Percentiles rank a stretch among this genome's conserved stretches.
These are phyloP conservation scores for Berkeleyomyces basicola DNA, from an alignment of 2,329 filamentous ascomycete genomes.

Conservation along the genomic window DNA sequence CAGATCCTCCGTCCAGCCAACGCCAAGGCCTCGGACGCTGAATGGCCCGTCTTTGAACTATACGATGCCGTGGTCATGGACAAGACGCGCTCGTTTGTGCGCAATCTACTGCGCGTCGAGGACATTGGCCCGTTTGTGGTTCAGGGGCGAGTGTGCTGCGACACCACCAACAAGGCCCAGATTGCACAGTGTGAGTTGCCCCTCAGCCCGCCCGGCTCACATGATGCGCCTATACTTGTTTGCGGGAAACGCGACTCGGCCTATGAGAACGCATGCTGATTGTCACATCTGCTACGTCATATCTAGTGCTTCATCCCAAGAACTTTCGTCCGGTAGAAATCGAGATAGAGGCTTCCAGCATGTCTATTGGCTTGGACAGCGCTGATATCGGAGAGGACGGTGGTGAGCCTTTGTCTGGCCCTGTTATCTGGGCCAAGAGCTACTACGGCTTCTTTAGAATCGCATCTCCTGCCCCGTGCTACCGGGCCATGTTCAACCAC, in stretches of 20 bases:
- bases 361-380: conserved; percentile 34
- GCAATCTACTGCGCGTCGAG: conserved; percentile 44
- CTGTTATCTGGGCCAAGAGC: conserved; percentile 50
- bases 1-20: conserved; percentile 23
- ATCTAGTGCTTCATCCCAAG: conserved; percentile 8
- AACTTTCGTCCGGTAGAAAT: conserved; percentile 24
- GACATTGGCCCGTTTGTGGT: conserved; percentile 44
- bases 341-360: conserved; percentile 32
- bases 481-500: conserved; percentile 36
- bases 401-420: conserved; percentile 23
- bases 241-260: too few species aligned
- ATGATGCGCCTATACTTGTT: too few species aligned
- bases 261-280: too few species aligned
- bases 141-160: conserved; percentile 39
- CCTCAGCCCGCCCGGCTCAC: too few species aligned
- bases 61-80: conserved; percentile 42
- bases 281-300: not conserved
- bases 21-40: conserved; percentile 21
- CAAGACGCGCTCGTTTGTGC: conserved; percentile 34
- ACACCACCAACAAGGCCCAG: conserved; percentile 25
- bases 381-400: not conserved
- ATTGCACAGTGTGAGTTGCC: conserved; percentile 23
- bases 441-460: conserved; percentile 54
- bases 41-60: conserved; percentile 47
- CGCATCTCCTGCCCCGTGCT: conserved; percentile 35